Percentiles rank a stretch among this genome's conserved stretches.
Evolutionary conservation across 2,329 filamentous ascomycete genomes (phyloP).

Genomic region (Bipolaris oryzae): DNA sequence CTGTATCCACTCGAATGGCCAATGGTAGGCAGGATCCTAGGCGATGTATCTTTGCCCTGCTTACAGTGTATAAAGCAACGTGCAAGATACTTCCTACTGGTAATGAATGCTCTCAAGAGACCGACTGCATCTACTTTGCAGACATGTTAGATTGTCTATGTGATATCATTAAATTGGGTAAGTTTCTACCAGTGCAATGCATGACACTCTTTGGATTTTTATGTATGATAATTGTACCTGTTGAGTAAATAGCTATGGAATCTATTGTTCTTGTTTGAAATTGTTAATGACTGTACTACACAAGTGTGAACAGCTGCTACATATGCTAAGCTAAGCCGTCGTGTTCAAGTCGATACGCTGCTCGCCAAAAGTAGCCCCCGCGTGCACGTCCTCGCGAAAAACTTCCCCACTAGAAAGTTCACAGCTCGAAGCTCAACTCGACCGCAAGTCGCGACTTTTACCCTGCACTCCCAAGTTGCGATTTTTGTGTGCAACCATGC

Average conservation of each 20-base stretch:
- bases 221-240: neutral
- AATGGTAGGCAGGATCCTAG: neutral
- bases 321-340: neutral
- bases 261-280: neutral
- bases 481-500: slow-evolving; percentile 16
- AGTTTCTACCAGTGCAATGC: neutral
- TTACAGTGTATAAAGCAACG: neutral
- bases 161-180: neutral
- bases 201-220: neutral
- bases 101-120: neutral
- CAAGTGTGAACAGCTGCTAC: neutral
- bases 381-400: slow-evolving; percentile 32
- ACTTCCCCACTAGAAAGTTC: slow-evolving; percentile 32
- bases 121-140: neutral
- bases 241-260: neutral
- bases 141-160: neutral
- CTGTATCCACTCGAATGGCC: neutral
- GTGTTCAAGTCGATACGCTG: neutral
- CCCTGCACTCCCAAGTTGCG: slow-evolving; percentile 4
- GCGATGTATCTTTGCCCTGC: neutral
- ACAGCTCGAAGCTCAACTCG: slow-evolving; percentile 5
- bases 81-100: neutral
- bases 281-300: neutral
- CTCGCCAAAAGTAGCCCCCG: slow-evolving; percentile 21
- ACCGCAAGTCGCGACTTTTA: neutral